Percentiles rank a stretch among this genome's conserved stretches.
phyloP scores from a whole-genome alignment of 768 basidiomycete species.

The Lentinula lateritia region DNA sequence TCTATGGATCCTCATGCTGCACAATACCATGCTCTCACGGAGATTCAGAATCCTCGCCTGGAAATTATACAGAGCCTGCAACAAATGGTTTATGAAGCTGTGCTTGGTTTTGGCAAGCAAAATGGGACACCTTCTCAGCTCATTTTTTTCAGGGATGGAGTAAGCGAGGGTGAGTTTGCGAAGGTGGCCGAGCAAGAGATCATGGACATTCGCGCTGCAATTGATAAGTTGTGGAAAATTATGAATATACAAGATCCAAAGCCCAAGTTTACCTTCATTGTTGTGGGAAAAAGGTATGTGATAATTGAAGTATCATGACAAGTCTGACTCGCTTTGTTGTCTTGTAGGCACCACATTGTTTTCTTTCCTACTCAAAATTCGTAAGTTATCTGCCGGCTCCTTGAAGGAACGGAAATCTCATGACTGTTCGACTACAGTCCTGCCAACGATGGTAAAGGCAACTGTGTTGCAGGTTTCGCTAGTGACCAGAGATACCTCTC shows the following conservation, averaged over 20 bases:
- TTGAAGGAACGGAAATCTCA: neutral
- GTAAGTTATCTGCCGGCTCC: slow-evolving; percentile 6
- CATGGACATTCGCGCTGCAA: slow-evolving; percentile 18
- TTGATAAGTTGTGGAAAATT: slow-evolving; percentile 14
- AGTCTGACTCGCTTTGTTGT: neutral
- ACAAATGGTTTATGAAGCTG: slow-evolving; percentile 29
- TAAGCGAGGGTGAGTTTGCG: slow-evolving; percentile 37
- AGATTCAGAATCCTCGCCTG: slow-evolving; percentile 39
- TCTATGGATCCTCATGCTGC: slow-evolving; percentile 42
- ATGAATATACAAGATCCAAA: neutral
- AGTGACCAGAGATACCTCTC: slow-evolving; percentile 33
- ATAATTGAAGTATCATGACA: neutral
- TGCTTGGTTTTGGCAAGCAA: slow-evolving; percentile 14
- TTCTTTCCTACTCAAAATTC: slow-evolving; percentile 34
- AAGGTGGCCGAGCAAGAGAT: slow-evolving; percentile 38
- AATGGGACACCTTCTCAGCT: slow-evolving; percentile 21
- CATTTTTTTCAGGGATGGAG: slow-evolving; percentile 39
- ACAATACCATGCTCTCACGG: slow-evolving; percentile 37
- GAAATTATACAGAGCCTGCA: slow-evolving; percentile 43
- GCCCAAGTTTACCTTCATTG: slow-evolving; percentile 47
- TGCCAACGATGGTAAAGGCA: slow-evolving; percentile 35
- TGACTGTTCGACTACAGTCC: neutral
- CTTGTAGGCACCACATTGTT: slow-evolving; percentile 45
- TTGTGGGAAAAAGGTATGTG: slow-evolving; percentile 52
- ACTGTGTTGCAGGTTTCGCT: slow-evolving; percentile 48